Conservation (phyloP, 2,329 filamentous ascomycete species). For the Alternaria metachromatica region DNA sequence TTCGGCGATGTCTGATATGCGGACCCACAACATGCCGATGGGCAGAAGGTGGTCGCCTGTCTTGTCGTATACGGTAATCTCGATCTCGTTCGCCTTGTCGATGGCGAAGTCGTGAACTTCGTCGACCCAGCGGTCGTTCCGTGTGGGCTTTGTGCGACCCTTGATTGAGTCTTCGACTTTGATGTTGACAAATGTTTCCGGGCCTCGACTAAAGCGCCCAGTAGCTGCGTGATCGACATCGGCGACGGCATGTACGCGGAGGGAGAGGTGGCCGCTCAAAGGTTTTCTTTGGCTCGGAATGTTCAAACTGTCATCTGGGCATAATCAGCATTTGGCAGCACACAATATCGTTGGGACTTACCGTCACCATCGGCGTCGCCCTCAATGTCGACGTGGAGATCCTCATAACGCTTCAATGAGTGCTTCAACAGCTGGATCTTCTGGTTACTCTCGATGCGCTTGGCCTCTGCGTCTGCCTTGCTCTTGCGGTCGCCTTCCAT, state of each 20-base stretch:
- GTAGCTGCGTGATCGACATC: conserved; percentile 92
- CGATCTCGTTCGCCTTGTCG: conserved; percentile 98
- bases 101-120: conserved; percentile 93
- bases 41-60: conserved; percentile 85
- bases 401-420: conserved; percentile 94
- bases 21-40: conserved; percentile 93
- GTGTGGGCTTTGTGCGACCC: conserved; percentile 82
- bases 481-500: conserved; percentile 98
- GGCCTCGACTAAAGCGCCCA: conserved; percentile 83
- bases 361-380: conserved; percentile 75
- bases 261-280: conserved; percentile 86
- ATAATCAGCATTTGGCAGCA: conserved; percentile 35
- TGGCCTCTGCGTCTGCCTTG: conserved; percentile 86
- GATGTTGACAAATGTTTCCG: conserved; percentile 93
- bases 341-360: conserved; percentile 53
- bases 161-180: conserved; percentile 96
- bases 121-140: conserved; percentile 89
- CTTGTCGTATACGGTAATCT: conserved; percentile 97
- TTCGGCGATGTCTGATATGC: conserved; percentile 95
- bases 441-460: conserved; percentile 92
- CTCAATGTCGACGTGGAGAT: conserved; percentile 94
- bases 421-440: conserved; percentile 97
- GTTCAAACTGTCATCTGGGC: conserved; percentile 90
- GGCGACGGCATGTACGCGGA: conserved; percentile 86
- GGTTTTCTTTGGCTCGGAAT: conserved; percentile 94